phyloP scores from a whole-genome alignment of 192 early-diverging fungal genomes.

The Podila clonocystis region DNA sequence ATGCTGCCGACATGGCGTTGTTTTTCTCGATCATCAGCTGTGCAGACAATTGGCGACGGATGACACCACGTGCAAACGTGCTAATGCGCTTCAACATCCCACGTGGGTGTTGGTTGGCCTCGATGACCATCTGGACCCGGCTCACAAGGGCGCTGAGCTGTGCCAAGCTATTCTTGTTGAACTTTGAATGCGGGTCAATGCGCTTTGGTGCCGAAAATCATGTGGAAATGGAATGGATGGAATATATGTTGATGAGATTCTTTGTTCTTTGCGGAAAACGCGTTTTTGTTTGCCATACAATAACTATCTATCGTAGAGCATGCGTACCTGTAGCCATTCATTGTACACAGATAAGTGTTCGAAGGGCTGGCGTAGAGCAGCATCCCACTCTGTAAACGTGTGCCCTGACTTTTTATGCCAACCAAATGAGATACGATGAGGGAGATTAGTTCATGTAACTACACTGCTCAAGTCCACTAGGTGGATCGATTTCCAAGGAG shows the following conservation, averaged over 20 bases:
- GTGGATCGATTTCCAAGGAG: no score
- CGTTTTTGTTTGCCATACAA: no score
- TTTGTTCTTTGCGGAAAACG: no score
- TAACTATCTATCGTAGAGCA: no score
- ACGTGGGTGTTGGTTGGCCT: conserved; percentile 35
- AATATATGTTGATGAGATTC: no score
- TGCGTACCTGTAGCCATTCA: conserved; percentile 48
- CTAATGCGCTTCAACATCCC: conserved; percentile 39
- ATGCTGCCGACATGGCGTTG: background rate
- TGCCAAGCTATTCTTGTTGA: conserved; percentile 10
- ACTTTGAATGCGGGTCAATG: conserved; percentile 14
- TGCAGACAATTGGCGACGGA: conserved; percentile 13
- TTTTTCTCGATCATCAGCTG: background rate
- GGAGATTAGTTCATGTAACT: background rate
- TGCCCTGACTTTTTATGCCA: conserved; percentile 22
- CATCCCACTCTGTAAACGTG: conserved; percentile 38
- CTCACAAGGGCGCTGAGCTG: conserved; percentile 30
- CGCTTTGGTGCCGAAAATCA: background rate
- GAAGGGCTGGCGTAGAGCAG: conserved; percentile 40
- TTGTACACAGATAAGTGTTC: conserved; percentile 42
- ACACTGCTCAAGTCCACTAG: no score
- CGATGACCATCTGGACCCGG: conserved; percentile 14
- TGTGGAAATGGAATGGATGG: no score
- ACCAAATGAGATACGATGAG: background rate
- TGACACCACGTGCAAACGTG: conserved; percentile 32